These are phyloP conservation scores for Flaveria trinervia DNA, from an alignment of 129 eudicot genomes.

Conservation along the genomic window DNA sequence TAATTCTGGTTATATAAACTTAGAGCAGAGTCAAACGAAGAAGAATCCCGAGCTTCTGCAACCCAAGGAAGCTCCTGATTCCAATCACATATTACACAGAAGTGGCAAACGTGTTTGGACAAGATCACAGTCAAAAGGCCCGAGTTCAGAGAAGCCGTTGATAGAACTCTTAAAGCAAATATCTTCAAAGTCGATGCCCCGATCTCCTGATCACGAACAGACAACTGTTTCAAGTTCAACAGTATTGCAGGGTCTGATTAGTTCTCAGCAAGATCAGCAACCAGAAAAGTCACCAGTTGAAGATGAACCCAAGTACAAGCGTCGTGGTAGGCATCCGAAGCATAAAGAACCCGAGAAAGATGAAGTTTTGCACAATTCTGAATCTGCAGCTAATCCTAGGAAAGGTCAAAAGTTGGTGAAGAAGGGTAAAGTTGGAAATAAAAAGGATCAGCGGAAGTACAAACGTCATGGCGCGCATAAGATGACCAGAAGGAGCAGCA, in stretches of 20 bases:
- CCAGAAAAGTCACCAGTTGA: slow-evolving; percentile 12
- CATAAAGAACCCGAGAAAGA: not conserved
- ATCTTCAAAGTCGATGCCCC: not conserved
- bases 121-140: slow-evolving; percentile 24
- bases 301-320: slow-evolving; percentile 17
- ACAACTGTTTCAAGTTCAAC: slow-evolving; percentile 4
- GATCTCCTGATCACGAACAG: slow-evolving; percentile 19
- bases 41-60: slow-evolving; percentile 9
- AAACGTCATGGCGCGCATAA: slow-evolving; percentile 15
- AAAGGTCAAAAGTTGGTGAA: slow-evolving; percentile 12
- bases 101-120: slow-evolving; percentile 23
- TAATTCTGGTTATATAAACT: slow-evolving; percentile 7
- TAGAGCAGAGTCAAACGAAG: slow-evolving; percentile 13
- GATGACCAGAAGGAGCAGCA: slow-evolving; percentile 27
- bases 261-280: slow-evolving; percentile 21
- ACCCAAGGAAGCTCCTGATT: slow-evolving; percentile 11
- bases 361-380: not conserved
- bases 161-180: slow-evolving; percentile 7
- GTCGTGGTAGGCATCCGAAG: slow-evolving; percentile 28
- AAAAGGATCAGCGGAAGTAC: slow-evolving; percentile 13
- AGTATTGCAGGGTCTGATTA: slow-evolving; percentile 12
- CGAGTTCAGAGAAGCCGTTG: slow-evolving; percentile 17
- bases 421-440: slow-evolving; percentile 24
- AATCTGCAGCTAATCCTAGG: slow-evolving; percentile 9
- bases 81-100: not conserved